Conservation (phyloP, 2,329 filamentous ascomycete species). For the Ophiobolus disseminans region DNA sequence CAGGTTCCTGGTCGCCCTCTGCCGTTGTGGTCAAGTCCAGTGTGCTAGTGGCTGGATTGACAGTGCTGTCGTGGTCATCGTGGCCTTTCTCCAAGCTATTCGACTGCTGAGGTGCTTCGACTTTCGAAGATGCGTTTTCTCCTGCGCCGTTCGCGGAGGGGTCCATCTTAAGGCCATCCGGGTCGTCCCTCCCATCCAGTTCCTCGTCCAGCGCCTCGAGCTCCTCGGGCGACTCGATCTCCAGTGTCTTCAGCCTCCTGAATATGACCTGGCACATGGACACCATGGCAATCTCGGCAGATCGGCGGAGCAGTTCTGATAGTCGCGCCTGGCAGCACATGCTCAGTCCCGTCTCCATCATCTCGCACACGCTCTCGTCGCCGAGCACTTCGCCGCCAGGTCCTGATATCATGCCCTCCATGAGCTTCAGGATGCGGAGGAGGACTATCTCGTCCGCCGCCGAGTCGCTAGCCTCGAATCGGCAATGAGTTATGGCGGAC, state of each 20-base stretch:
- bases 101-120: conserved; percentile 45
- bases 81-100: conserved; percentile 41
- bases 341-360: conserved; percentile 97
- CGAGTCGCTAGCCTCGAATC: conserved; percentile 95
- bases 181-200: conserved; percentile 65
- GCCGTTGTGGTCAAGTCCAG: conserved; percentile 53
- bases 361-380: conserved; percentile 97
- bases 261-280: conserved; percentile 99
- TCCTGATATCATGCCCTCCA: conserved; percentile 98
- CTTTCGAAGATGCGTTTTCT: conserved; percentile 47
- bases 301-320: conserved; percentile 86
- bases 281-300: conserved; percentile 96
- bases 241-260: conserved; percentile 85
- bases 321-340: conserved; percentile 96
- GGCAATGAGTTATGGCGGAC: conserved; percentile 94
- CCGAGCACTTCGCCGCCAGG: conserved; percentile 92
- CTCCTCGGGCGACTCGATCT: conserved; percentile 75
- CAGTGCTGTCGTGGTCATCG: conserved; percentile 47
- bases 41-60: conserved; percentile 51
- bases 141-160: conserved; percentile 72
- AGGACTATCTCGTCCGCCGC: conserved; percentile 95
- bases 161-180: conserved; percentile 83
- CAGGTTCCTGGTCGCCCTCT: conserved; percentile 55
- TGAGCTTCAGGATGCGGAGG: conserved; percentile 90
- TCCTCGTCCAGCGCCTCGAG: conserved; percentile 70